Conservation (phyloP, 1,284 basidiomycete genomes). For the Tetrapyrgos nigripes region DNA sequence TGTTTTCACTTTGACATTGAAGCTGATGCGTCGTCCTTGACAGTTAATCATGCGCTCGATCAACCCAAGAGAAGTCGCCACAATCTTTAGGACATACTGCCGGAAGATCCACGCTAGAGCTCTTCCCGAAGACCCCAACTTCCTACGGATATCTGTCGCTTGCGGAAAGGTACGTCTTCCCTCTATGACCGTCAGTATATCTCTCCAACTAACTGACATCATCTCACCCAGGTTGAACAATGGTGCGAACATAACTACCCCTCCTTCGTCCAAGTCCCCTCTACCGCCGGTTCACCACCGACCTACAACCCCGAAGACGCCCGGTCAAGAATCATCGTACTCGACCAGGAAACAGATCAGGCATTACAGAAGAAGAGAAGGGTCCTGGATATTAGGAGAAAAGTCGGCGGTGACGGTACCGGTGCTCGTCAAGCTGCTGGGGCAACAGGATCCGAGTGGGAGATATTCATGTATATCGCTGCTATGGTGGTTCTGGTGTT, state of each 20-base stretch:
- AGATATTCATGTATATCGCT: conserved; percentile 46
- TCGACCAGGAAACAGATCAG: conserved; percentile 45
- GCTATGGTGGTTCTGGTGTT: conserved; percentile 49
- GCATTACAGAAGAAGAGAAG: conserved; percentile 53
- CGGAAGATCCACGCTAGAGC: conserved; percentile 87
- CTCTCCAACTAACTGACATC: too few relatives aligned
- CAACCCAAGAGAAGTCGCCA: conserved; percentile 92
- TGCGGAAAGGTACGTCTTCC: conserved; percentile 65
- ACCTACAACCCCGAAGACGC: conserved; percentile 58
- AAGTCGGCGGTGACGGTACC: conserved; percentile 13
- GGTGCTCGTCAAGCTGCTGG: conserved; percentile 17
- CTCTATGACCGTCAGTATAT: too few relatives aligned
- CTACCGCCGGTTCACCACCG: conserved; percentile 33
- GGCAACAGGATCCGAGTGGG: conserved; percentile 32
- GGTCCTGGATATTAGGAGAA: conserved; percentile 32
- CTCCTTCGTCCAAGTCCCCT: conserved; percentile 71
- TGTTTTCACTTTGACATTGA: not conserved
- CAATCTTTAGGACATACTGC: conserved; percentile 87
- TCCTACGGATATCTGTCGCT: conserved; percentile 80
- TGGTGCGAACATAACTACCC: conserved; percentile 93
- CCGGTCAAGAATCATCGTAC: conserved; percentile 54
- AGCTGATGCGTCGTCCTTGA: not conserved
- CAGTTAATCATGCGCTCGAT: conserved; percentile 91
- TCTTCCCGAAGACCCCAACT: conserved; percentile 85
- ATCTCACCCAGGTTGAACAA: conserved; percentile 77